Evolutionary conservation across 768 basidiomycete species (phyloP).

Genomic region (Fibroporia radiculosa): DNA sequence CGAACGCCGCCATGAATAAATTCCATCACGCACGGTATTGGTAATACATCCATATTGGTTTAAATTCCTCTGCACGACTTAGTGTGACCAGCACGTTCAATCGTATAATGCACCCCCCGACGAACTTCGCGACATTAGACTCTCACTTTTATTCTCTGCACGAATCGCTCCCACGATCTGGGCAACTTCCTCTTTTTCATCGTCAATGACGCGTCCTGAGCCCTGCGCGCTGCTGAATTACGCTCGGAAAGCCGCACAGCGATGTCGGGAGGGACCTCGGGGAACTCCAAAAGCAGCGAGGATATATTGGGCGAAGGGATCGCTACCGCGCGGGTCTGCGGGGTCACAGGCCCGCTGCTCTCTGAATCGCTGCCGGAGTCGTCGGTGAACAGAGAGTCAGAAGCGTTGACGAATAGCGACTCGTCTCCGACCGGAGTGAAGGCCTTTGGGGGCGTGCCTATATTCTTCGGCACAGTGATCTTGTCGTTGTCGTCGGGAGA

Average conservation of each 20-base stretch:
- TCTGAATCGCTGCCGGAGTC: conserved; percentile 1
- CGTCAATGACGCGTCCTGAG: neutral
- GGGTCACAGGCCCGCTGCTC: conserved; percentile 16
- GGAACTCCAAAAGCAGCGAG: conserved; percentile 9
- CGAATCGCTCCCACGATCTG: conserved; percentile 5
- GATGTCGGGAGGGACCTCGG: neutral
- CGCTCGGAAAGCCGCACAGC: neutral
- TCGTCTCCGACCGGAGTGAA: neutral
- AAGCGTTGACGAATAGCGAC: neutral
- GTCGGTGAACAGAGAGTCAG: neutral
- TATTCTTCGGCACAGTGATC: too few relatives aligned
- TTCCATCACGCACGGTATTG: too few relatives aligned
- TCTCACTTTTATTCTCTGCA: conserved; percentile 6
- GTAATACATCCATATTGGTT: too few relatives aligned
- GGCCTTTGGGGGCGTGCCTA: too few relatives aligned
- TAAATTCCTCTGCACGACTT: too few relatives aligned
- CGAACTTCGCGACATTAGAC: too few relatives aligned
- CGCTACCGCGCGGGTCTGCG: conserved; percentile 7
- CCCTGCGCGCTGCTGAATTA: neutral
- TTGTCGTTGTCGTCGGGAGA: neutral
- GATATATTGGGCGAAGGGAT: conserved; percentile 8
- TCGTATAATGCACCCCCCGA: too few relatives aligned
- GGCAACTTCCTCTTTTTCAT: conserved; percentile 4
- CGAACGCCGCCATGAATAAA: too few relatives aligned
- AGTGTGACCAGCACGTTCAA: too few relatives aligned